These are phyloP conservation scores for Juglanconis sp. DNA, from an alignment of 2,329 filamentous ascomycete genomes.

Conservation along the genomic window DNA sequence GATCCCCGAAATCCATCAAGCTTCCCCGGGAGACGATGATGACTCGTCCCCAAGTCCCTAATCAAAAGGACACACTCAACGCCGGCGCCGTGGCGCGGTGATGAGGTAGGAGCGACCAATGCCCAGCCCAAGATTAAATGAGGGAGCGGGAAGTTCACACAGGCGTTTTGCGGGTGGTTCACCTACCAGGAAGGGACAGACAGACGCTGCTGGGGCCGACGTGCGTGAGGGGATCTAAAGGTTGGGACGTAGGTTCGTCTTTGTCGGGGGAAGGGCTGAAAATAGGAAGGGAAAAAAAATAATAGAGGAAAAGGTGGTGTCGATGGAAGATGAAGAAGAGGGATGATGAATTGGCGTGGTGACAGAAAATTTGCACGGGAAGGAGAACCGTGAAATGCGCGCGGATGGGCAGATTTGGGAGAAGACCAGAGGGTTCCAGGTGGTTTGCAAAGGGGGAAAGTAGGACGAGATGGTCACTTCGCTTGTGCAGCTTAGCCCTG, in stretches of 20 bases:
- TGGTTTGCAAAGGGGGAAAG: constrained; percentile 11
- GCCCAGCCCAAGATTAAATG: not conserved
- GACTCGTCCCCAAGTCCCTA: too few species aligned
- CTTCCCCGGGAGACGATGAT: not conserved
- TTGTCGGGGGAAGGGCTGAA: not conserved
- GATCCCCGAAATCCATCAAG: not conserved
- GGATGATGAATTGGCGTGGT: not conserved
- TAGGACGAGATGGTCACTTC: constrained; percentile 15
- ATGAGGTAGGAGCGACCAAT: not conserved
- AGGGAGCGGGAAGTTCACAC: not conserved
- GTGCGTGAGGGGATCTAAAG: not conserved
- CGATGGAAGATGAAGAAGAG: constrained; percentile 15
- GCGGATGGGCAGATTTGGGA: constrained; percentile 12
- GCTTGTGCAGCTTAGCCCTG: constrained; percentile 8
- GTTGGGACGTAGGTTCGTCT: not conserved
- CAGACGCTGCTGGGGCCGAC: constrained; percentile 14
- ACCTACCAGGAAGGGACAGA: constrained; percentile 19
- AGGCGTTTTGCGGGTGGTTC: not conserved
- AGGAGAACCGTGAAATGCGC: constrained; percentile 4
- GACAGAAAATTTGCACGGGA: constrained; percentile 14
- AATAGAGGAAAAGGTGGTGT: constrained; percentile 9
- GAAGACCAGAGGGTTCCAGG: constrained; percentile 8
- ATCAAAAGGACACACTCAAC: not conserved
- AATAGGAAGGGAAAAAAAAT: constrained; percentile 5
- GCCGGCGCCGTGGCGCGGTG: not conserved